Base-by-base conservation (phyloP, 352 stramenopile genomes). In the Phytopythium mirpurense region DNA sequence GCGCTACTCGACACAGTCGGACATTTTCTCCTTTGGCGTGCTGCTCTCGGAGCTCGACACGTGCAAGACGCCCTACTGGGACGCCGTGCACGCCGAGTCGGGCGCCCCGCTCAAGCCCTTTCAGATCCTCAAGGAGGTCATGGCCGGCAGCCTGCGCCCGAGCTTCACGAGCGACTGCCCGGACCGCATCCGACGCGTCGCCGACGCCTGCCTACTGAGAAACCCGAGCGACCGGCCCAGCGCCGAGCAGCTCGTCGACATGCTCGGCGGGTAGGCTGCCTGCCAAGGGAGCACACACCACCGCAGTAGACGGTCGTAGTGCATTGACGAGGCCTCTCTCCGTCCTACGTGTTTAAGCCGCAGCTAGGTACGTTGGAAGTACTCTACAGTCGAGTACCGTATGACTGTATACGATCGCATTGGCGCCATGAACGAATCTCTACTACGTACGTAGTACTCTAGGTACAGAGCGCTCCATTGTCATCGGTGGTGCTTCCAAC, bases 21-120 rank as follows among this genome's bases (percentile, higher is more conserved):
- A 86, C 51, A 67, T 88, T 15, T 88, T 75, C 52, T 83, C 77
- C 14, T 70, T 86, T 34, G 77, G 77, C 14, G 58, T 93, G 18
- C 60, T 95, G 32, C 24, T 79, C 29, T 63, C 70, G 12, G 70
- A 79, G 58, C 54, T 79, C 24, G 66, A 74, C 55, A 78, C 69
- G 15, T 60, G 62, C 37, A 47, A 51, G 27, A 67, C 70, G 3
- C 68, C 68, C 2, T 78, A 73, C 46, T 55, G 42, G 18, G 64
- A 76, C 46, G 57, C 51, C 2, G 18, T 63, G 5, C 16, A 41
- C 0, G 24, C 37, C 0, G 35, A 59, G 8, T 56, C 51, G 1
- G 59, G 54, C 4, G 3, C 18, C 51, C 61, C 62, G 36, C 47
- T 76, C 23, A 74, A 82, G 38, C 68, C 67, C 8, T 70, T 80